phyloP scores from a whole-genome alignment of 495 filamentous ascomycete genomes.

The Penicillium paradoxum region DNA sequence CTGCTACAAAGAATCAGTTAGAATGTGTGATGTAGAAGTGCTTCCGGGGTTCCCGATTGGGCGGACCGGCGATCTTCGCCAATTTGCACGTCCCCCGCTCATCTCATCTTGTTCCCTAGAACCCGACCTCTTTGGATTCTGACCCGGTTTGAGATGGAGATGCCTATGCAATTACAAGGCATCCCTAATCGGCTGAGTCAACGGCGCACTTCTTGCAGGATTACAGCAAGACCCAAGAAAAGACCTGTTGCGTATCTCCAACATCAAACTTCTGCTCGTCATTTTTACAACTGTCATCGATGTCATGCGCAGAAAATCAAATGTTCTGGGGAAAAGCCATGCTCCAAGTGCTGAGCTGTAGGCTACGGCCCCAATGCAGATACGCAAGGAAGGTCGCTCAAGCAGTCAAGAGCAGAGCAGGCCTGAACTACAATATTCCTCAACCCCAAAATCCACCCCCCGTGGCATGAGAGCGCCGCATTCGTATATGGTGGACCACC shows the following conservation, averaged over 20 bases:
- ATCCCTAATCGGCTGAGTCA: not conserved
- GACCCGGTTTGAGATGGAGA: not conserved
- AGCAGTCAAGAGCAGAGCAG: constrained; percentile 2
- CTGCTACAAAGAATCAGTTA: too few relatives aligned
- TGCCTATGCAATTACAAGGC: not conserved
- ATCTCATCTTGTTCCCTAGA: not conserved
- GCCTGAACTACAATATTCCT: constrained; percentile 37
- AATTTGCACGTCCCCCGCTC: not conserved
- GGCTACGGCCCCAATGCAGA: constrained; percentile 30
- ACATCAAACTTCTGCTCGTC: not conserved
- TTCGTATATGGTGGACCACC: constrained; percentile 40
- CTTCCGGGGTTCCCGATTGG: not conserved
- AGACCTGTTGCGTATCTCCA: constrained; percentile 4
- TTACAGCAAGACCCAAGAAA: constrained; percentile 10
- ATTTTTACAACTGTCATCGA: constrained; percentile 28
- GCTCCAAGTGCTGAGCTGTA: constrained; percentile 28
- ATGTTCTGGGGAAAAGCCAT: constrained; percentile 37
- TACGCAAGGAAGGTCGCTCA: constrained; percentile 16
- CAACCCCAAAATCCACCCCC: constrained; percentile 31
- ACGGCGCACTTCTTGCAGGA: not conserved
- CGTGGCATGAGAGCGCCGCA: constrained; percentile 32
- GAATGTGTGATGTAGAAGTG: too few relatives aligned
- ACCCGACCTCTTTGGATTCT: too few relatives aligned
- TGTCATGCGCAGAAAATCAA: constrained; percentile 40
- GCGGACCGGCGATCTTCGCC: not conserved